Percentiles rank a stretch among this genome's conserved stretches.
These are phyloP conservation scores for Grigorovia yakushimaensis DNA, from an alignment of 805 yeast species.

Conservation along the genomic window DNA sequence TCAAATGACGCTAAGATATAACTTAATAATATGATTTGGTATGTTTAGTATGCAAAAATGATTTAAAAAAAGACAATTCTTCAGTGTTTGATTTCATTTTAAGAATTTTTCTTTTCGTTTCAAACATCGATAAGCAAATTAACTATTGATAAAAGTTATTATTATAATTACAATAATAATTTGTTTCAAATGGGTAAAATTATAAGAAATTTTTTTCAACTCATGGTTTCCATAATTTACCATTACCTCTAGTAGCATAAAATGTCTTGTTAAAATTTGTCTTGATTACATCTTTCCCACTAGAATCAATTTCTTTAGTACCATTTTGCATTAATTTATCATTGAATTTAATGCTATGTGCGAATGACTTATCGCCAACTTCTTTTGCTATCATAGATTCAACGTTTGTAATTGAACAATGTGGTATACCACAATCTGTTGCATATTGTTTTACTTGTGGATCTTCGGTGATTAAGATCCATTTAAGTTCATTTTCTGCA, in stretches of 20 bases:
- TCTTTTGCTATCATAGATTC: slow-evolving; percentile 20
- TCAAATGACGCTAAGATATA: no score
- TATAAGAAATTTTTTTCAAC: no score
- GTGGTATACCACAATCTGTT: slow-evolving; percentile 44
- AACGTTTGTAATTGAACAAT: slow-evolving; percentile 27
- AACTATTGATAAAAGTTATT: no score
- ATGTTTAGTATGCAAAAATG: no score
- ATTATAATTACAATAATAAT: no score
- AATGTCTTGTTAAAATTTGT: slow-evolving; percentile 39
- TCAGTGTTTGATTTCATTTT: no score
- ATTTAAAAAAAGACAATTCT: no score
- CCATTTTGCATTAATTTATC: slow-evolving; percentile 15
- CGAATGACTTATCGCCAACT: slow-evolving; percentile 17
- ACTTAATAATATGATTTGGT: no score
- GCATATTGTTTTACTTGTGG: slow-evolving; percentile 43
- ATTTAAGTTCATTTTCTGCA: slow-evolving; percentile 19
- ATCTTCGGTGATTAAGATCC: slow-evolving; percentile 60
- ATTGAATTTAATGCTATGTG: slow-evolving; percentile 18
- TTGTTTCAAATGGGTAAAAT: no score
- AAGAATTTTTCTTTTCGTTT: no score
- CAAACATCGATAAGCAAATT: no score
- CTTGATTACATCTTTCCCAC: slow-evolving; percentile 30
- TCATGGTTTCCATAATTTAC: slow-evolving; percentile 49
- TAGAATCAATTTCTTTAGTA: slow-evolving; percentile 10
- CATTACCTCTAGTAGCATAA: slow-evolving; percentile 53